Evolutionary conservation across 306 rosid species (phyloP), one percentile per base, ranked within the genome.

Genomic region (Cicer bijugum): DNA sequence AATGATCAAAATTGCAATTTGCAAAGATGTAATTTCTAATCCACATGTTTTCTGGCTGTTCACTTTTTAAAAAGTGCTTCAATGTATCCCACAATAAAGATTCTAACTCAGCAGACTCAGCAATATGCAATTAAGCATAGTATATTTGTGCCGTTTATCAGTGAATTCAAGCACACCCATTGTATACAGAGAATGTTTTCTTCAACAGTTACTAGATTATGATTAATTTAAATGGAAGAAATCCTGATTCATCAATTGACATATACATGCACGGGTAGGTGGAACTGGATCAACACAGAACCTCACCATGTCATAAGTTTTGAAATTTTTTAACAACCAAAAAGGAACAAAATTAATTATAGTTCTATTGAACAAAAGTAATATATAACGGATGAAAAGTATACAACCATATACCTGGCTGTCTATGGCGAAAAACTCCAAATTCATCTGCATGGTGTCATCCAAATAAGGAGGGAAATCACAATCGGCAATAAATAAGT

Each of bases 401-500:
- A 11, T 37, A 17, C 75, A 67, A 76, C 65, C 56, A 62, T 74
- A 74, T 85, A 94, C 98, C 98, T 94, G 98, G 82, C 92, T 82
- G 81, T 94, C 98, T 67, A 91, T 94, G 42, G 97, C 89, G 85
- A 89, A 94, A 77, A 88, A 94, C 81, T 94, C 98, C 90, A 94
- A 83, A 85, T 94, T 94, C 98, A 94, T 89, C 98, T 94, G 92
- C 94, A 87, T 44, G 64, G 15, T 67, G 66, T 69, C 67, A 85
- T 71, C 67, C 72, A 71, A 75, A 85, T 76, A 40, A 44, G 10
- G 57, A 55, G 76, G 37, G 46, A n/a, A 75, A 71, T 58, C 67
- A 59, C 53, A 76, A 50, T 81, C 40, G 55, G 76, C 67, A 68
- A 56, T 57, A 57, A 80, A 76, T 1, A 35, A 45, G 42, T 73